Base-by-base conservation (phyloP, 2,329 filamentous ascomycete genomes). In the Colletotrichum kahawae region DNA sequence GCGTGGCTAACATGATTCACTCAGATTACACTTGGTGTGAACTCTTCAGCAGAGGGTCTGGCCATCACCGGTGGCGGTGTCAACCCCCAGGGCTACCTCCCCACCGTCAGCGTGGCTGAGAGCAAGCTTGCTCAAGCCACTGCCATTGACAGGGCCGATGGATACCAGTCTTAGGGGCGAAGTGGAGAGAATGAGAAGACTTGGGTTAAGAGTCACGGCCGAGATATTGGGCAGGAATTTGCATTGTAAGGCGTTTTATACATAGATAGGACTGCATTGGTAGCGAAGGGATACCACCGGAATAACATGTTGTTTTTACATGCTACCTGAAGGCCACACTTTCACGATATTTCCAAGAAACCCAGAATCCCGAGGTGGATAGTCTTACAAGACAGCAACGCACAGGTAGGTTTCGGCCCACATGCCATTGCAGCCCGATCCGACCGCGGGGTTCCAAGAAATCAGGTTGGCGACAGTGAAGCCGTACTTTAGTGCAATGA, bases 11-110 rank as follows among this genome's bases (percentile, higher is more conserved):
- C 0, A 57, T 29, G 54, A 4, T 59, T 18, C 7, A 4, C 4
- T n/a, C 6, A 67, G 33, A 87, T 89, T 70, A 82, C 83, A 0
- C 77, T 88, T 27, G 87, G 83, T 6, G 83, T 88, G 16, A 83
- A 87, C 70, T 48, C 56, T 7, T 34, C 67, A 7, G 65, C 54
- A 14, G 65, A 57, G n/a, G 67, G 36, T 10, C 16, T 70, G 33
- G 36, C 56, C 7, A 70, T 56, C 34, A 70, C 59, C 0, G 36
- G 59, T 7, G 59, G 59, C 29, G 67, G 56, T 2, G 67, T 70
- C 33, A 71, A 70, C 67, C 67, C 67, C 31, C 59, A 65, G 31
- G 67, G 67, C 3, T 65, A 38, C 2, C 59, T 70, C 8, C 67
- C 67, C 7, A 65, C 67, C n/a, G 67, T 70, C 31, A 64, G 67